These are phyloP conservation scores for Schizochytrium sp. DNA, from an alignment of 108 stramenopile genomes.

Conservation along the genomic window DNA sequence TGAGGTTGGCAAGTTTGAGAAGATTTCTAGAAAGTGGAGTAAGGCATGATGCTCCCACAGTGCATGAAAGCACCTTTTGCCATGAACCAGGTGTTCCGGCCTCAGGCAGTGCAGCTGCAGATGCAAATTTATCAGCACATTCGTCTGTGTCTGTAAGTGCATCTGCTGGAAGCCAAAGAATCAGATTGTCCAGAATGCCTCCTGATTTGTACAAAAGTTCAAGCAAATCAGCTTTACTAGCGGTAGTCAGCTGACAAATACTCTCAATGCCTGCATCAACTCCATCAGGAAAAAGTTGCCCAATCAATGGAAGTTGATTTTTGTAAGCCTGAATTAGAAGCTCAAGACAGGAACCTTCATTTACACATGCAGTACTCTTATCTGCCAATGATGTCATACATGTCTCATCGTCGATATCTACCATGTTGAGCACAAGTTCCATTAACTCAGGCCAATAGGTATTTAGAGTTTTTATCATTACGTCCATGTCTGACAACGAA, in stretches of 20 bases:
- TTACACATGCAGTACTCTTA: not conserved
- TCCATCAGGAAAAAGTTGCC: not conserved
- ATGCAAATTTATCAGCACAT: not conserved
- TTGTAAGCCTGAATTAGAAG: not conserved
- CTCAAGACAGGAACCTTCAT: not conserved
- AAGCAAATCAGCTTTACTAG: not conserved
- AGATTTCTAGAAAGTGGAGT: not conserved
- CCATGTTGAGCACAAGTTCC: conserved; percentile 37
- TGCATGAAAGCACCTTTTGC: conserved; percentile 34
- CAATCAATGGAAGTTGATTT: not conserved
- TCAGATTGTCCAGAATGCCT: not conserved
- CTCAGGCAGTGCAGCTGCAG: conserved; percentile 17
- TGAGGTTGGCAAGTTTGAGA: not conserved
- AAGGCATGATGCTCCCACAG: conserved; percentile 2
- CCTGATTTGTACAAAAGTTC: not conserved
- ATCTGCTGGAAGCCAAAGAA: conserved; percentile 13
- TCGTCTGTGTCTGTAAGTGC: not conserved
- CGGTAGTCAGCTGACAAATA: not conserved
- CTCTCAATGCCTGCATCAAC: not conserved
- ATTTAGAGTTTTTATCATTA: conserved; percentile 11
- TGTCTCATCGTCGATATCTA: not conserved
- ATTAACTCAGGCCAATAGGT: not conserved
- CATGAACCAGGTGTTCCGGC: conserved; percentile 44
- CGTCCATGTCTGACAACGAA: not conserved
- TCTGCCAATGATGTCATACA: not conserved